These are phyloP conservation scores for Cinchona pubescens DNA, from an alignment of 257 asterid genomes.

Conservation along the genomic window DNA sequence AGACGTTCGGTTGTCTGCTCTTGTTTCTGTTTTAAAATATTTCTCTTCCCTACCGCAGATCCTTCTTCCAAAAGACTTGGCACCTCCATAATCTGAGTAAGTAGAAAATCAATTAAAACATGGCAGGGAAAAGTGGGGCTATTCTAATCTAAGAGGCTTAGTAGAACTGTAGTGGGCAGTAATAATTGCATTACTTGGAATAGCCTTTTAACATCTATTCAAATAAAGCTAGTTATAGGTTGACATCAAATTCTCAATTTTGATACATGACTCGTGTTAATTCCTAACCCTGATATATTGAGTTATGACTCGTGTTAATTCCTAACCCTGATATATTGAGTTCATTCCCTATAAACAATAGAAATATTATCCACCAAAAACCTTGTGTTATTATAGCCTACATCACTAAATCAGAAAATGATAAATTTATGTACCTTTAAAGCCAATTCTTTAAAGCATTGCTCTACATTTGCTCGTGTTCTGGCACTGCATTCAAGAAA, in stretches of 20 bases:
- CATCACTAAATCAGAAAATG: not conserved
- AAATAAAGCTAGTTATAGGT: not conserved
- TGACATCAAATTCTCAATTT: not conserved
- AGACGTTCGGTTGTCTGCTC: constrained; percentile 55
- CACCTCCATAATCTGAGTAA: constrained; percentile 81
- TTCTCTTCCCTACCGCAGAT: constrained; percentile 62
- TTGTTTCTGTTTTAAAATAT: constrained; percentile 73
- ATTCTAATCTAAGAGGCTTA: not conserved
- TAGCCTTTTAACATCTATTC: not conserved
- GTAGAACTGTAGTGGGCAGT: not conserved
- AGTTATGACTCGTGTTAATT: not conserved
- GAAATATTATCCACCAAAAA: not conserved
- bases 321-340: not conserved
- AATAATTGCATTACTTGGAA: not conserved
- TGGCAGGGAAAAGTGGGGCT: not conserved
- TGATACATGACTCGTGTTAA: not conserved
- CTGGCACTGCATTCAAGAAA: constrained; percentile 89
- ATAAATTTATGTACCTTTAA: constrained; percentile 50
- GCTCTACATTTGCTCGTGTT: constrained; percentile 83
- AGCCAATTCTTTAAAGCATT: constrained; percentile 74
- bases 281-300: not conserved
- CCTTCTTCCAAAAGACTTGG: constrained; percentile 90
- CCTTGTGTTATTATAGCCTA: not conserved
- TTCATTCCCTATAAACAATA: not conserved
- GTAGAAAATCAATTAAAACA: not conserved